Base-by-base conservation (phyloP, 2,329 filamentous ascomycete genomes). In the Alternaria postmessia region DNA sequence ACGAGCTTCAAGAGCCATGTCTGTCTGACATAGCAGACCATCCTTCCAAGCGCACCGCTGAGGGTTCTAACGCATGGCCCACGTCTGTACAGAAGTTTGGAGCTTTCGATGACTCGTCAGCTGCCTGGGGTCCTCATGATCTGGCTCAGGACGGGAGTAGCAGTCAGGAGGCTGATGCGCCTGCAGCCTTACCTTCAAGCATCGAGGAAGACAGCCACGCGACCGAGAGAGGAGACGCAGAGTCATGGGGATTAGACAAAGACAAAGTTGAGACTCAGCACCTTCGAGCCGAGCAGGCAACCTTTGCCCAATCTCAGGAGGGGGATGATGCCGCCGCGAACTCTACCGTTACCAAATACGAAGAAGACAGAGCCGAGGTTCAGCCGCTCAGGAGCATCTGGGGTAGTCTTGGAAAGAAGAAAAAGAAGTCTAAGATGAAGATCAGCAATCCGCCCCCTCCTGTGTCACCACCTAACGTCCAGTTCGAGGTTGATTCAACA, bases 31-130 rank as follows among this genome's bases (percentile, higher is more conserved):
- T 41, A 22, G 2, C 18, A 22, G n/a, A n/a, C n/a, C n/a, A n/a
- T n/a, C 18, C 38, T 41, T 14, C 18, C 5, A 41, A 22, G 38
- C 9, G 4, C 0, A 0, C 7, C 1, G 2, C 9, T 5, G 11
- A 3, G 7, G 22, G 5, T 41, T 1, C 18, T 2, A 41, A 11
- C 38, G 18, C 2, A 14, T 41, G 38, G 38, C 38, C 38, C 0
- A 20, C 38, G 38, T 41, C 38, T 22, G 18, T 41, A 41, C 18
- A 41, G 0, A 22, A 20, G 12, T 41, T 22, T 4, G 39, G 39
- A 16, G 20, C 20, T 42, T 42, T 42, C 1, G 18, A 24, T 24
- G 39, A 42, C 39, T 24, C 39, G 1, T 9, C 8, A 2, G 39
- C 20, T 42, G 39, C 39, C 7, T 24, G 39, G 20, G 20, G 24